Percentiles rank a stretch among this genome's conserved stretches.
Conservation (phyloP, 306 rosid genomes). For the Alnus rubra region DNA sequence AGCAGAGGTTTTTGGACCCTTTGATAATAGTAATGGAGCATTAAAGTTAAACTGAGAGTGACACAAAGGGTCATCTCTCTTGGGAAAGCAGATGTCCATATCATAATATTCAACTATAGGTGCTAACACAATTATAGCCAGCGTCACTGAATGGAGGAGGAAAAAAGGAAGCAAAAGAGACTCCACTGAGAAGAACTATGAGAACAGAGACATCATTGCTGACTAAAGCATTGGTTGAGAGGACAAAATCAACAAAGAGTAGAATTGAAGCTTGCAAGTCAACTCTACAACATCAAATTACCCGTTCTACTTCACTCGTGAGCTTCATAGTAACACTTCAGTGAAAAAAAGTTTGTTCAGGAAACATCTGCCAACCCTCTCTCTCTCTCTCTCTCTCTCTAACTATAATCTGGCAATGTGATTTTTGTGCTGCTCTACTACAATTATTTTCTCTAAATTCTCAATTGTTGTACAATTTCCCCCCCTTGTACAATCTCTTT, state of each 20-base stretch:
- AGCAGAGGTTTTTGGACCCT: background rate
- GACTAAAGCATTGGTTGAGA: background rate
- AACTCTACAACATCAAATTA: constrained; percentile 10
- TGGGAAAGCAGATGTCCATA: constrained; percentile 1
- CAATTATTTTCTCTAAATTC: too few species aligned
- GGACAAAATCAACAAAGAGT: constrained; percentile 3
- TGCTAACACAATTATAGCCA: constrained; percentile 8
- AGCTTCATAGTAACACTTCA: background rate
- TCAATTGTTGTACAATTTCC: too few species aligned
- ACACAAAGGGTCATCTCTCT: background rate
- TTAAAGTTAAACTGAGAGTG: constrained; percentile 4
- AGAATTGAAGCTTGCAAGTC: constrained; percentile 21
- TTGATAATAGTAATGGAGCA: background rate
- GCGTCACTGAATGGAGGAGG: background rate
- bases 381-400: background rate
- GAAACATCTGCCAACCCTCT: background rate
- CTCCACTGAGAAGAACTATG: background rate
- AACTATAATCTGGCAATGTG: background rate
- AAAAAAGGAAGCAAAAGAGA: constrained; percentile 11
- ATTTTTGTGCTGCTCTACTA: background rate
- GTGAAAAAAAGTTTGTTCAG: background rate
- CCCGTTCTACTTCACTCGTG: background rate
- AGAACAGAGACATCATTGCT: constrained; percentile 17
- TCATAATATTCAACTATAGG: background rate
- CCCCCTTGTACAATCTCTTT: background rate